A percentile compares a stretch with the other conserved stretches of the same genome.
Evolutionary conservation across 2,329 filamentous ascomycete species (phyloP).

Genomic region (Teratosphaeria zuluensis): DNA sequence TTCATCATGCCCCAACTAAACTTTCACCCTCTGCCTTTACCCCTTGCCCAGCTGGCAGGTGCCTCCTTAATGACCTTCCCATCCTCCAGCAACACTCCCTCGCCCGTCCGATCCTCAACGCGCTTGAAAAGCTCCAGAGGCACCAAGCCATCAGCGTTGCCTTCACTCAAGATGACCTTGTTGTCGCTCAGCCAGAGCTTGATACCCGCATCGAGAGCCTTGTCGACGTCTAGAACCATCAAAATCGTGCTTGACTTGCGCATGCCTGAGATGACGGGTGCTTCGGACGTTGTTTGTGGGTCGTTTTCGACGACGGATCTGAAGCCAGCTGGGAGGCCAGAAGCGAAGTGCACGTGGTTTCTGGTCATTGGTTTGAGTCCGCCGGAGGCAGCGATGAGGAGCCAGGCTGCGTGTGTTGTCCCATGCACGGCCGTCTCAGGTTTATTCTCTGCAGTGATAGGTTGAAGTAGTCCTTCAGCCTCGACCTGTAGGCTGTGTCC

Average conservation of each 20-base stretch:
- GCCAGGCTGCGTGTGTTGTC: constrained; percentile 76
- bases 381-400: constrained; percentile 61
- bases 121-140: constrained; percentile 59
- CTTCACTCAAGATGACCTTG: constrained; percentile 38
- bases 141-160: constrained; percentile 51
- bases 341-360: constrained; percentile 84
- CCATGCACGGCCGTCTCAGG: constrained; percentile 62
- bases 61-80: constrained; percentile 59
- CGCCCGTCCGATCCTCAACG: constrained; percentile 53
- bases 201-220: constrained; percentile 64
- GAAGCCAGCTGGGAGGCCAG: constrained; percentile 52
- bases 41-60: constrained; percentile 44
- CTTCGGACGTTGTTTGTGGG: constrained; percentile 3
- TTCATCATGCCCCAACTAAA: not conserved
- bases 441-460: constrained; percentile 46
- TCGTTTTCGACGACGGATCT: constrained; percentile 24
- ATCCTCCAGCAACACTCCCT: constrained; percentile 59
- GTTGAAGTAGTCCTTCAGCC: constrained; percentile 59
- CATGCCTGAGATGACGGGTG: constrained; percentile 49
- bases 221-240: constrained; percentile 70
- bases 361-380: constrained; percentile 72
- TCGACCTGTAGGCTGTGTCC: constrained; percentile 77
- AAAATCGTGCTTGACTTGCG: constrained; percentile 51
- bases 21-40: not conserved
- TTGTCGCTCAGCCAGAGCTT: constrained; percentile 49